Base-by-base conservation (phyloP, 345 rosid genomes). In the Erodium maritimum region DNA sequence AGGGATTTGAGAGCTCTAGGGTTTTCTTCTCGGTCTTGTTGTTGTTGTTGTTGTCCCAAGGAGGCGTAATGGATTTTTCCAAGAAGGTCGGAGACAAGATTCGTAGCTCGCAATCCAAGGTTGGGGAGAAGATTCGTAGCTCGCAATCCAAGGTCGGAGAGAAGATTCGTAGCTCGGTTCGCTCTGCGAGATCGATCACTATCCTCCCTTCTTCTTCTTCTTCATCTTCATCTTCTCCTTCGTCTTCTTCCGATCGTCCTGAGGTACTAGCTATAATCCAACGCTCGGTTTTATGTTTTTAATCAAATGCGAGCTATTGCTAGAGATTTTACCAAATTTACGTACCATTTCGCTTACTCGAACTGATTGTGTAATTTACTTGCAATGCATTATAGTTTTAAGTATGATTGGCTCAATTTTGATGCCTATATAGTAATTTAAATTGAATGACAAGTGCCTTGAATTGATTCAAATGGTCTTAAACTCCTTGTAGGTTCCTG, bases 91-190 rank as follows among this genome's bases (percentile, higher is more conserved):
- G 99, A 23, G 98, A 88, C 71, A 91, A 83, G n/a, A n/a, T n/a
- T n/a, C n/a, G n/a, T n/a, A n/a, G n/a, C n/a, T n/a, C n/a, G n/a
- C n/a, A n/a, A n/a, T n/a, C n/a, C n/a, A n/a, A n/a, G n/a, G n/a
- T n/a, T n/a, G n/a, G n/a, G n/a, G 99, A 88, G 73, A 93, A 83
- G 69, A 73, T 93, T 62, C 78, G 89, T 25, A 93, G 90, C 69
- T 93, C 99, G 56, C n/a, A n/a, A n/a, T 86, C 98, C 21, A 93
- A 81, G 59, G 86, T 93, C 17, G 91, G 99, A 23, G 99, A 88
- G 73, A 93, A 83, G 69, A 73, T 93, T 62, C 78, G 89, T 25
- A 93, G 90, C 69, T 93, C 99, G 56, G 96, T 93, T 10, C 84
- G 87, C 62, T 93, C 96, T 19, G 99, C 95, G 17, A 73, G 83